These are phyloP conservation scores for Leishmania major DNA, from an alignment of 208 protist genomes.

Conservation along the genomic window DNA sequence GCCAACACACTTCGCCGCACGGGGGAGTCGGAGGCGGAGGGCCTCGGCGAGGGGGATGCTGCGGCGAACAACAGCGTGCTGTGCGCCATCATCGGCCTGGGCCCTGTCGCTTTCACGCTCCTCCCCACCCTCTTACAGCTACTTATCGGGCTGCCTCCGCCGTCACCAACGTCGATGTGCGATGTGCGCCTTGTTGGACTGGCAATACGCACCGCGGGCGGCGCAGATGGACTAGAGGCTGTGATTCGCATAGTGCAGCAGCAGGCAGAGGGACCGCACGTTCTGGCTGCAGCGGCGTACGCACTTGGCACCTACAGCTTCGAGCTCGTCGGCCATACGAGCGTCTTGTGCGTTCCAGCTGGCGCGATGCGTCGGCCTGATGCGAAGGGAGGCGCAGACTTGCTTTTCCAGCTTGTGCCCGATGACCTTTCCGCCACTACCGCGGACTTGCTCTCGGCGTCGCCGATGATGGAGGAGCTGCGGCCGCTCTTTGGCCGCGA, in stretches of 20 bases:
- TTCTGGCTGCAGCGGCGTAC: slow-evolving; percentile 24
- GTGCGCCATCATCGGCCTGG: slow-evolving; percentile 65
- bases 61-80: slow-evolving; percentile 32
- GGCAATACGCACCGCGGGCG: slow-evolving; percentile 60
- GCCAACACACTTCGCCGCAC: background rate
- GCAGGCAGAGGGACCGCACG: slow-evolving; percentile 11
- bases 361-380: background rate
- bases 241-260: slow-evolving; percentile 26
- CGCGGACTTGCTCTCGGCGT: background rate
- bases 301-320: slow-evolving; percentile 31
- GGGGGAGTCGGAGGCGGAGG: background rate
- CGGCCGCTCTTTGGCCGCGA: slow-evolving; percentile 14
- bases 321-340: slow-evolving; percentile 64
- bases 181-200: slow-evolving; percentile 51
- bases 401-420: slow-evolving; percentile 16
- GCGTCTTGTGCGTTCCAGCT: slow-evolving; percentile 40
- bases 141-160: slow-evolving; percentile 39
- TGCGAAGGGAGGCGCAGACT: background rate
- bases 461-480: slow-evolving; percentile 16
- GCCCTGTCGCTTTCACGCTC: slow-evolving; percentile 32
- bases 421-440: background rate
- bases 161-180: slow-evolving; percentile 22
- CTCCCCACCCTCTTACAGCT: slow-evolving; percentile 46
- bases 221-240: slow-evolving; percentile 48
- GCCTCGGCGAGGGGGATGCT: background rate